These are phyloP conservation scores for Dentipellis fragilis DNA, from an alignment of 768 basidiomycete genomes.

Conservation along the genomic window DNA sequence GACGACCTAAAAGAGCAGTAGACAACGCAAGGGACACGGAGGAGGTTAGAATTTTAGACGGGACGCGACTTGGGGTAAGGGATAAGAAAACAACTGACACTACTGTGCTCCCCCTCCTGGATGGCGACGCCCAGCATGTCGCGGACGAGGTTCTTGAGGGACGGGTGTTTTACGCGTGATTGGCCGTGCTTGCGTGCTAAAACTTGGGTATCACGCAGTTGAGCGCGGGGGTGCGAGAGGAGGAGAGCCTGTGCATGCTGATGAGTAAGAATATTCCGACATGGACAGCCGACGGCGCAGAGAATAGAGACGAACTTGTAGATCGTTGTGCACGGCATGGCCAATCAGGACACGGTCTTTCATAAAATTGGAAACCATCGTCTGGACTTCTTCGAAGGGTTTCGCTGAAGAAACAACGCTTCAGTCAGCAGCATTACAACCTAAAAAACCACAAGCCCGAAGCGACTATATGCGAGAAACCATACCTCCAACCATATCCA, in stretches of 20 bases:
- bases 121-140: constrained; percentile 74
- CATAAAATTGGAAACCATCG: constrained; percentile 63
- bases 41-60: background rate
- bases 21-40: background rate
- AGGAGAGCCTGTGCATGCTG: constrained; percentile 41
- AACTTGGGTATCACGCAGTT: constrained; percentile 62
- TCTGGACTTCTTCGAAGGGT: constrained; percentile 71
- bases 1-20: constrained; percentile 46
- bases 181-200: constrained; percentile 51
- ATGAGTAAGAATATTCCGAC: constrained; percentile 6
- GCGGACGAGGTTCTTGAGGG: constrained; percentile 70
- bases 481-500: constrained; percentile 70
- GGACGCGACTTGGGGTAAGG: background rate
- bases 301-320: constrained; percentile 46
- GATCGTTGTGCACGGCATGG: constrained; percentile 86
- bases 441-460: no score
- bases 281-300: background rate
- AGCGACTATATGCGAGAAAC: constrained; percentile 15
- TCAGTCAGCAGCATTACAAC: background rate
- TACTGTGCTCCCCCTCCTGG: constrained; percentile 84
- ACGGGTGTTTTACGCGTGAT: constrained; percentile 53
- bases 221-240: constrained; percentile 56
- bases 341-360: constrained; percentile 78
- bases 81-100: constrained; percentile 40
- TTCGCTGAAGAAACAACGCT: constrained; percentile 38